A percentile compares a stretch with the other conserved stretches of the same genome.
phyloP scores from a whole-genome alignment of 805 yeast species.

The Kodamaea restingae region DNA sequence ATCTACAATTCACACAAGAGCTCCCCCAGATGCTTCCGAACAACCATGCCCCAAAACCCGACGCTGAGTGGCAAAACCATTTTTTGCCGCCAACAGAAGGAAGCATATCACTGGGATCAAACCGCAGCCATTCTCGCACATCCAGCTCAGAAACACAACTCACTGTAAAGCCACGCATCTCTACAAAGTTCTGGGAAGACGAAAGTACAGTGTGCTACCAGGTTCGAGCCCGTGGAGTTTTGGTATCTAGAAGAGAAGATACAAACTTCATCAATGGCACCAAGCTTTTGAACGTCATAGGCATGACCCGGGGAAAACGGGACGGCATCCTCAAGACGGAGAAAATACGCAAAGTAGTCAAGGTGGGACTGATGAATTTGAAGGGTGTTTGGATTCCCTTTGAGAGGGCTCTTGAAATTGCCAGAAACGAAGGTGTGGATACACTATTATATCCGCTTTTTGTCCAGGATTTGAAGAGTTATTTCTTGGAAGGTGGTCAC shows the following conservation, averaged over 20 bases:
- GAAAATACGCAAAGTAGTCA: constrained; percentile 24
- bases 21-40: neutral
- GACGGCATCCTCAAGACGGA: constrained; percentile 39
- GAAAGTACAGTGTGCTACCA: constrained; percentile 36
- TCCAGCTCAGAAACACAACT: neutral
- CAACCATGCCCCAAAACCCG: neutral
- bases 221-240: constrained; percentile 29
- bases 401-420: constrained; percentile 36
- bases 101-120: neutral
- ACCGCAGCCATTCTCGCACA: neutral
- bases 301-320: constrained; percentile 38
- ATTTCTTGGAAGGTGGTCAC: constrained; percentile 24
- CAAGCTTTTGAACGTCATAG: constrained; percentile 34
- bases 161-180: constrained; percentile 28
- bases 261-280: constrained; percentile 36
- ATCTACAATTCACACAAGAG: no score
- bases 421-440: constrained; percentile 38
- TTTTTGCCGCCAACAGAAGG: neutral
- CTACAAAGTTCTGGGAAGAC: constrained; percentile 37
- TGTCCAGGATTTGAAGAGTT: constrained; percentile 27
- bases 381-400: constrained; percentile 43
- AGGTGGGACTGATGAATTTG: constrained; percentile 37
- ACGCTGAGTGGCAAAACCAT: neutral
- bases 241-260: constrained; percentile 36
- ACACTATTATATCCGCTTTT: constrained; percentile 31